Base-by-base conservation (phyloP, 768 basidiomycete genomes). In the Pleurotus pulmonarius region DNA sequence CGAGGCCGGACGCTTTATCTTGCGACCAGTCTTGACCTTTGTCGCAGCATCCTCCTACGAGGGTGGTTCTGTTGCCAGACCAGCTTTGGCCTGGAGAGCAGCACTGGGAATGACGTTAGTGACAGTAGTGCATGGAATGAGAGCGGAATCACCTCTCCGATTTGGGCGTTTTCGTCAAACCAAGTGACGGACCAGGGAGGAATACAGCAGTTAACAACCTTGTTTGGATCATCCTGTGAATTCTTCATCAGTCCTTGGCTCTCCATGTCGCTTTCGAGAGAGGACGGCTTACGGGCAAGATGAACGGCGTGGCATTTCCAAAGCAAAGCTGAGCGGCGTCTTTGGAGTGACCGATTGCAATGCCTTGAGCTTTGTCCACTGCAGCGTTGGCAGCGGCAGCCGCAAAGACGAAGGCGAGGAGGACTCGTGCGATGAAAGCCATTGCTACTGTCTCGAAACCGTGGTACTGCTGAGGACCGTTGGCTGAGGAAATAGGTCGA, bases 31-130 rank as follows among this genome's bases (percentile, higher is more conserved):
- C 13, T 34, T 49, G 48, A 4, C 26, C 26, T 4, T 15, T 15
- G 34, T n/a, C n/a, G 26, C 48, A 49, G 22, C 48, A 49, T 15
- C 48, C 48, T 29, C 48, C 48, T 13, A 49, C 48, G 13, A 49
- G 29, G 8, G 48, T 49, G 16, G 48, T 37, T 37, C 38, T 29
- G 16, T 49, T 37, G 5, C 48, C 48, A 15, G 48, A 49, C 48
- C 48, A 49, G 11, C 15, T 29, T 49, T 49, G 24, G 1, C 48
- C 48, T 3, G 24, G 29, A 5, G 24, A 16, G 48, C 48, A 49
- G 26, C 48, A 49, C 48, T 49, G 11, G 15, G 2, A 13, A 18
- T 7, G 22, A 1, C 7, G 1, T 34, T 12, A 49, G 16, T 3
- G 15, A 3, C 3, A 9, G 13, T 3, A 37, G n/a, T 3, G 4